Base-by-base conservation (phyloP, 2,329 filamentous ascomycete species). In the Fusarium liriodendri region DNA sequence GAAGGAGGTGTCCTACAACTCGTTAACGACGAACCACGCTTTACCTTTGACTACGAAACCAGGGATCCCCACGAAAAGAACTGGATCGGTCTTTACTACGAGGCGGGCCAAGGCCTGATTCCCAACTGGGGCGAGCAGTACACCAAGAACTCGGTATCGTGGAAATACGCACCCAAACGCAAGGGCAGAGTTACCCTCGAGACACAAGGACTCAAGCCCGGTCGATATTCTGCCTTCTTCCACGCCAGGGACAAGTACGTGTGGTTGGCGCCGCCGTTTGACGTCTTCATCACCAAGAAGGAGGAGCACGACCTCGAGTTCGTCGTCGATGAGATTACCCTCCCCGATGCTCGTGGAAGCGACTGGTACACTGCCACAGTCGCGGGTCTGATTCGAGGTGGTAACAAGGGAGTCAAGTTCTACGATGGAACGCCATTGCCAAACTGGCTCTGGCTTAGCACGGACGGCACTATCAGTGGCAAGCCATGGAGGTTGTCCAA, bases 81-180 rank as follows among this genome's bases (percentile, higher is more conserved):
- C 69, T 84, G 83, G 83, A 76, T 84, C n/a, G 83, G 79, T 14
- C 52, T 84, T 2, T 84, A 80, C 62, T 52, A 73, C 29, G 67
- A 78, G 9, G 75, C 72, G 5, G 77, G 76, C 22, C 80, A 80
- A 38, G 81, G 78, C 1, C 81, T 82, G 0, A 76, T 79, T 6
- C 72, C 82, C n/a, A 75, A 80, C 35, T 32, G 32, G 40, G 63
- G 29, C 18, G 64, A 73, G 20, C 75, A 73, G 7, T 72, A 75
- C 25, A 64, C 68, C 1, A 61, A 68, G 0, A 35, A 45, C 25
- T 79, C 82, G 1, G 58, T 82, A 14, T 64, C 66, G 2, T 84
- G 82, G 83, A 65, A 62, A 0, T 84, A 82, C 58, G 80, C 80
- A 2, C 77, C 79, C 0, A 69, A 70, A 1, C 29, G 63, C 7